These are phyloP conservation scores for Wickerhamomyces sp. DNA, from an alignment of 1,139 yeast genomes.

Conservation along the genomic window DNA sequence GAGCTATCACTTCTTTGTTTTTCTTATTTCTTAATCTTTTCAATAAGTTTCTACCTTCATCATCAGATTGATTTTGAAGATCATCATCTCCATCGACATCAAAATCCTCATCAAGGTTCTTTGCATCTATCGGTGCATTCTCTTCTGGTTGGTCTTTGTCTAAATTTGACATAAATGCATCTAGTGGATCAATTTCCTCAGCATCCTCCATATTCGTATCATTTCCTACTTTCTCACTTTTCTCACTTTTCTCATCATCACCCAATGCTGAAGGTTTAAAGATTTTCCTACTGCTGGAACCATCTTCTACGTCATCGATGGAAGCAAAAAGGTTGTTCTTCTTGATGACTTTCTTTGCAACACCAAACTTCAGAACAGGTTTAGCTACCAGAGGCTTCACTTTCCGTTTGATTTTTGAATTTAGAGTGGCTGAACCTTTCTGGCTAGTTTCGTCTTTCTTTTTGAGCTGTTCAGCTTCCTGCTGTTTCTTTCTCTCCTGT, in stretches of 20 bases:
- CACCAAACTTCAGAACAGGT: conserved; percentile 5
- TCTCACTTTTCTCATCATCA: neutral
- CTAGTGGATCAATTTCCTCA: conserved; percentile 24
- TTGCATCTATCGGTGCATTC: neutral
- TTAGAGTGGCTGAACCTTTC: neutral
- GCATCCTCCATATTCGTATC: neutral
- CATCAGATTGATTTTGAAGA: conserved; percentile 26
- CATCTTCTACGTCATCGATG: conserved; percentile 26
- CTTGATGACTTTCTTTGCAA: conserved; percentile 2
- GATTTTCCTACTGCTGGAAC: conserved; percentile 13
- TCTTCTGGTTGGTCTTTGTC: conserved; percentile 2
- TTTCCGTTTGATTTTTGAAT: conserved; percentile 1
- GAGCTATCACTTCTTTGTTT: conserved; percentile 21
- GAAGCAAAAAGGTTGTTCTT: conserved; percentile 23
- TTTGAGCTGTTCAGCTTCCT: conserved; percentile 16
- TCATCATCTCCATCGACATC: conserved; percentile 14
- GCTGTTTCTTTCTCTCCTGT: conserved; percentile 24
- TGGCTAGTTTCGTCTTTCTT: too few species aligned
- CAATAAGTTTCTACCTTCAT: conserved; percentile 31
- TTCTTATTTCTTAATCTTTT: conserved; percentile 36
- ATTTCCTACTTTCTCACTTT: neutral
- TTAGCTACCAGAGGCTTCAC: conserved; percentile 2
- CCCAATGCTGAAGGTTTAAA: conserved; percentile 15
- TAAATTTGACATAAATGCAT: conserved; percentile 25
- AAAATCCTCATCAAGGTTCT: conserved; percentile 9